Base-by-base conservation (phyloP, 2,329 filamentous ascomycete genomes). In the Dendryphion nanum region DNA sequence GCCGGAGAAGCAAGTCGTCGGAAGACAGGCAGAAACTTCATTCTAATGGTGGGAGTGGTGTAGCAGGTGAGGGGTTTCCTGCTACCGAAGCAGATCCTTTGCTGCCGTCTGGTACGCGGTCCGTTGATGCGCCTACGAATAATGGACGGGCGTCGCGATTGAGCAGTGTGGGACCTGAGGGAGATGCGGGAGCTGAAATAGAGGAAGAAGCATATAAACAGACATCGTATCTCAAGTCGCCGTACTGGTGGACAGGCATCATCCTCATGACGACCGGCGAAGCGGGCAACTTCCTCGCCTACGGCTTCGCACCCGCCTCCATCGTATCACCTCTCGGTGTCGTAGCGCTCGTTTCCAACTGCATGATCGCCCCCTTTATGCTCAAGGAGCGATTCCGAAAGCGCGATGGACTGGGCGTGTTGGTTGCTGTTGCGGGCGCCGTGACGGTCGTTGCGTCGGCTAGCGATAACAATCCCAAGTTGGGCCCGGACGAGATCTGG, bases 251-350 rank as follows among this genome's bases (percentile, higher is more conserved):
- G 93, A 70, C 83, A 20, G 93, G 93, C 15, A 91, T 97, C 50
- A 78, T 94, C 13, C 75, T 98, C 42, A 98, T 98, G 80, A 89
- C 84, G 1, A 71, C 95, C 17, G 93, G 93, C 40, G 93, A 98
- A 70, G 85, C 86, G 60, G 93, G 93, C 35, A 98, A 98, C 64
- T 98, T 98, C 60, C 72, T 98, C 47, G 93, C 93, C 0, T 98
- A 98, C 59, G 93, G 93, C 17, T 98, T 98, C 63, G 93, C 93
- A 19, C 93, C 93, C 3, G 93, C 93, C 6, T 97, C 93, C 12
- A 96, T 98, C 55, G 93, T 98, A 29, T 96, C 90, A 21, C 93
- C 93, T 0, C 75, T 98, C 5, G 93, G 93, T 7, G 93, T 98
- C n/a, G 93, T 98, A 10, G 93, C 93, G 2, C 74, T 98, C 45